These are phyloP conservation scores for Candida neerlandica DNA, from an alignment of 1,139 yeast species.

Conservation along the genomic window DNA sequence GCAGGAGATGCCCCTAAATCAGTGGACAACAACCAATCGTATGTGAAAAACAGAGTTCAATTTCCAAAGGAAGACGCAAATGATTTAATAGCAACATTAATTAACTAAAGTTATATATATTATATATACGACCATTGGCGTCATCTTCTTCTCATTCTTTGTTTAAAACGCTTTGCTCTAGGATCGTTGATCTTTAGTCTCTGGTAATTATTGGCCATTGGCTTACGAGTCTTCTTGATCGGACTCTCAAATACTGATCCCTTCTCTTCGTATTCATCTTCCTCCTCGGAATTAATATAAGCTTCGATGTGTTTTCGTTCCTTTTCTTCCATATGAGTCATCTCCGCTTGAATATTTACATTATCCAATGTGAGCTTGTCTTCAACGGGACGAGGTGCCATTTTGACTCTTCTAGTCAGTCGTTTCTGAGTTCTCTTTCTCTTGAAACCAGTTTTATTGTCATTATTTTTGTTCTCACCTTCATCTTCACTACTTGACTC, in stretches of 20 bases:
- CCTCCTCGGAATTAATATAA: slow-evolving; percentile 25
- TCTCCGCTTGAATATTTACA: slow-evolving; percentile 44
- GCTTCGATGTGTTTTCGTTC: slow-evolving; percentile 23
- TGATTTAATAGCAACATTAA: slow-evolving; percentile 16
- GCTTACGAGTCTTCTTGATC: slow-evolving; percentile 27
- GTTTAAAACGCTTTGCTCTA: slow-evolving; percentile 17
- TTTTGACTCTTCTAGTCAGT: slow-evolving; percentile 61
- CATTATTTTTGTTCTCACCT: slow-evolving; percentile 15
- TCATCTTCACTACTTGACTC: slow-evolving; percentile 11
- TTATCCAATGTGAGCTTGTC: slow-evolving; percentile 29
- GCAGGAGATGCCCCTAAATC: slow-evolving; percentile 3
- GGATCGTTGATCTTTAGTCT: slow-evolving; percentile 46
- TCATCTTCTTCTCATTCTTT: slow-evolving; percentile 19
- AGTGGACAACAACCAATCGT: background rate
- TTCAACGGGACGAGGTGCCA: slow-evolving; percentile 42
- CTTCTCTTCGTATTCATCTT: slow-evolving; percentile 26
- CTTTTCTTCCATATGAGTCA: slow-evolving; percentile 31
- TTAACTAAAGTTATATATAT: slow-evolving; percentile 9
- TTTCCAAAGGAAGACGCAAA: slow-evolving; percentile 16
- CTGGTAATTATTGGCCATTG: slow-evolving; percentile 43
- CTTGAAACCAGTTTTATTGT: slow-evolving; percentile 19
- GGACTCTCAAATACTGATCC: slow-evolving; percentile 12
- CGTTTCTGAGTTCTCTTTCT: slow-evolving; percentile 58
- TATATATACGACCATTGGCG: background rate
- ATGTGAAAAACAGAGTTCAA: slow-evolving; percentile 22